These are phyloP conservation scores for Zasmidium angulare DNA, from an alignment of 2,329 filamentous ascomycete genomes.

Conservation along the genomic window DNA sequence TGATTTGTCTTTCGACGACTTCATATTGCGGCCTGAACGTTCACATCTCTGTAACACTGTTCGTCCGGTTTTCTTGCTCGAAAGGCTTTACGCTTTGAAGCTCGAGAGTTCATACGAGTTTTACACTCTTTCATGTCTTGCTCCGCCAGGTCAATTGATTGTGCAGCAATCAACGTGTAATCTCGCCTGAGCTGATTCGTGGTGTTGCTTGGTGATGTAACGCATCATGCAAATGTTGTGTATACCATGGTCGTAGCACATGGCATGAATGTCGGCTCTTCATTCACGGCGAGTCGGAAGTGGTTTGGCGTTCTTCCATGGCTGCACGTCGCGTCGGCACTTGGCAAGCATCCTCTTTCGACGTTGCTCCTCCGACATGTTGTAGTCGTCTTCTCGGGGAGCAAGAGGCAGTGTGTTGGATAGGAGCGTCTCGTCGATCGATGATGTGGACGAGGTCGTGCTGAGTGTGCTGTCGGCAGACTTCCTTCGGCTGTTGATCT, in stretches of 20 bases:
- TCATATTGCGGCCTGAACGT: not conserved
- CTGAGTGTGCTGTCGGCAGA: conserved; percentile 23
- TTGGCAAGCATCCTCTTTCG: conserved; percentile 28
- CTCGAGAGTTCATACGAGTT: too few species aligned
- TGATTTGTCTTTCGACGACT: not conserved
- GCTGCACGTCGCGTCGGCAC: conserved; percentile 28
- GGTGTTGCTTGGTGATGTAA: not conserved
- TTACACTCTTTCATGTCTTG: too few species aligned
- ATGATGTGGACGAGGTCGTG: conserved; percentile 24
- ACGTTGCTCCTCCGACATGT: conserved; percentile 30
- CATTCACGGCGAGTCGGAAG: conserved; percentile 13
- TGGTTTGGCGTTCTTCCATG: conserved; percentile 30
- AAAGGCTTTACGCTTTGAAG: not conserved
- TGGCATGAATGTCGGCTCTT: not conserved
- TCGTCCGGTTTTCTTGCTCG: not conserved
- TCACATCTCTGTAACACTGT: not conserved
- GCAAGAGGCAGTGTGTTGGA: conserved; percentile 31
- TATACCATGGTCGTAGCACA: not conserved
- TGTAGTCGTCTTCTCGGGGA: conserved; percentile 33
- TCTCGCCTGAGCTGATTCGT: too few species aligned
- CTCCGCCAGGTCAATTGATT: too few species aligned
- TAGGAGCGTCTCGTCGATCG: conserved; percentile 24
- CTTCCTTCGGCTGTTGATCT: conserved; percentile 25
- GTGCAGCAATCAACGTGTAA: not conserved
- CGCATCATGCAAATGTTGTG: not conserved